These are phyloP conservation scores for Fallopia convolvulus DNA, from an alignment of 148 eudicot species.

Conservation along the genomic window DNA sequence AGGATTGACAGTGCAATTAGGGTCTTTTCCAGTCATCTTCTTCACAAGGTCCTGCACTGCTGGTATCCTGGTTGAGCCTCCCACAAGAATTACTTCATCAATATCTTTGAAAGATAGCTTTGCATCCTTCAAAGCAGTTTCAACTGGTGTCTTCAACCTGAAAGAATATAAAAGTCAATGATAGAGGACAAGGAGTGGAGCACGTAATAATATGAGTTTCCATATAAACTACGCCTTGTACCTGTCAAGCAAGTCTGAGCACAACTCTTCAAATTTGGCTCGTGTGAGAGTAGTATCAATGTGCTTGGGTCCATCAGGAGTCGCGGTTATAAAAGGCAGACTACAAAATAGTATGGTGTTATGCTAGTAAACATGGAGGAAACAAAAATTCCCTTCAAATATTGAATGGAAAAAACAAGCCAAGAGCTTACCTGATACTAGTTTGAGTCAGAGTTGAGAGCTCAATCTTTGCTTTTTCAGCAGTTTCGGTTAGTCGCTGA, in stretches of 20 bases:
- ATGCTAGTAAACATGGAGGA: not conserved
- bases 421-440: slow-evolving; percentile 35
- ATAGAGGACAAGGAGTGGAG: not conserved
- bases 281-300: slow-evolving; percentile 80
- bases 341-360: slow-evolving; percentile 19
- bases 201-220: not conserved
- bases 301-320: slow-evolving; percentile 91
- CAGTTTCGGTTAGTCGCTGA: slow-evolving; percentile 65
- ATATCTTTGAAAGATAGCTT: slow-evolving; percentile 51
- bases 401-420: not conserved
- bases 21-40: slow-evolving; percentile 56
- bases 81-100: slow-evolving; percentile 73
- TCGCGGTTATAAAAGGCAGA: slow-evolving; percentile 88
- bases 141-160: slow-evolving; percentile 59
- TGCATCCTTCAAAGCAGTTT: slow-evolving; percentile 57
- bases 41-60: slow-evolving; percentile 58
- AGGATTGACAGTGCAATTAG: slow-evolving; percentile 63
- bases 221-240: slow-evolving; percentile 8
- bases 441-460: slow-evolving; percentile 69
- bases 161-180: not conserved
- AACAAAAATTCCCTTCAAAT: not conserved
- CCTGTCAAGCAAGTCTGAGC: slow-evolving; percentile 93
- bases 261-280: slow-evolving; percentile 79
- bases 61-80: slow-evolving; percentile 73
- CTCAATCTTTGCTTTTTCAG: slow-evolving; percentile 78